Percentiles rank a stretch among this genome's conserved stretches.
Conservation (phyloP, 2,329 filamentous ascomycete genomes). For the Nemania sp. region DNA sequence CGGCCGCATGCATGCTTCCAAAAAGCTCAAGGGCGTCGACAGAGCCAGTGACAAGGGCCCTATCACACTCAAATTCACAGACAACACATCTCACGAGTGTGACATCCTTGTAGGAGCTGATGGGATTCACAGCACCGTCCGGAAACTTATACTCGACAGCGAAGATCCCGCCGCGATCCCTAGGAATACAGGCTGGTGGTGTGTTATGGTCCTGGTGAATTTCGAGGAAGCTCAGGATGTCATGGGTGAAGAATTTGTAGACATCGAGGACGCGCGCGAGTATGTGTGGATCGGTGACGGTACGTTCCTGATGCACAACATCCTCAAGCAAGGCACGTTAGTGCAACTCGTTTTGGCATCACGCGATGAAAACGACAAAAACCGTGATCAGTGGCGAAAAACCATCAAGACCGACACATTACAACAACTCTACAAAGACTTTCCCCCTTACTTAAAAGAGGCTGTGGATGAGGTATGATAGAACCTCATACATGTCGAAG, state of each 20-base stretch:
- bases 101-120: no score
- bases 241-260: conserved; percentile 23
- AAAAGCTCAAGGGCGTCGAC: no score
- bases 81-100: no score
- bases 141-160: conserved; percentile 39
- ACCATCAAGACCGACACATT: conserved; percentile 27
- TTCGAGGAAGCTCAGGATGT: conserved; percentile 27
- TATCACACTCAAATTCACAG: no score
- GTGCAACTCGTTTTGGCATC: conserved; percentile 29
- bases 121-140: no score
- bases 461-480: conserved; percentile 30
- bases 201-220: conserved; percentile 30
- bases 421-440: conserved; percentile 24
- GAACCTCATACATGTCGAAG: no score
- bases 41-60: no score
- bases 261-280: conserved; percentile 30
- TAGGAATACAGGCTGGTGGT: conserved; percentile 28
- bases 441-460: conserved; percentile 27
- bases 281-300: conserved; percentile 30
- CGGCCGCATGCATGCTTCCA: no score
- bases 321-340: conserved; percentile 25
- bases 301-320: conserved; percentile 23
- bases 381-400: conserved; percentile 27
- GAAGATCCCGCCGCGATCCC: conserved; percentile 29
- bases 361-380: conserved; percentile 17